Percentiles rank a stretch among this genome's conserved stretches.
phyloP scores from a whole-genome alignment of 2,329 filamentous ascomycete genomes.

The Pestalotiopsis fici region DNA sequence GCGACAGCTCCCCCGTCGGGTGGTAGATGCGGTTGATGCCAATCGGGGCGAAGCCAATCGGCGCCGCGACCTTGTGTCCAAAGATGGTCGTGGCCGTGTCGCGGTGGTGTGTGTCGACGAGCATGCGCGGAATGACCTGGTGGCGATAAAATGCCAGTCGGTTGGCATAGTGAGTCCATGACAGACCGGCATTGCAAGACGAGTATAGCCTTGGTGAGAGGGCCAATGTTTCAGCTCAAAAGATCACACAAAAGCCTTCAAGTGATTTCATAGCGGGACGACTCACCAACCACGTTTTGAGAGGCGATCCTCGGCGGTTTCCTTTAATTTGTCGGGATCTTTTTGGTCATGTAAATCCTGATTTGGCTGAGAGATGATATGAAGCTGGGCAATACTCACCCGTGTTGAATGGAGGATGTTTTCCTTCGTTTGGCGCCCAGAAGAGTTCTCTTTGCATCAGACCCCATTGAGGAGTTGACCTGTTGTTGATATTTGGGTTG shows the following conservation, averaged over 20 bases:
- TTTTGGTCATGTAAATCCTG: neutral
- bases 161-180: constrained; percentile 55
- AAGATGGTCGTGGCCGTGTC: constrained; percentile 61
- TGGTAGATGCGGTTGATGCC: constrained; percentile 60
- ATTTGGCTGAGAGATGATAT: too few species aligned
- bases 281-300: constrained; percentile 55
- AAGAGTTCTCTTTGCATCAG: constrained; percentile 26
- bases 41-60: constrained; percentile 25
- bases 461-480: constrained; percentile 27
- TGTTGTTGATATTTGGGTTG: constrained; percentile 24
- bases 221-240: neutral
- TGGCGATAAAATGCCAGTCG: constrained; percentile 66
- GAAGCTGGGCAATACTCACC: constrained; percentile 12
- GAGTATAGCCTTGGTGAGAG: constrained; percentile 45
- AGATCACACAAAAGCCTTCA: neutral
- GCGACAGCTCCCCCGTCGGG: constrained; percentile 51
- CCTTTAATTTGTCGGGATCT: constrained; percentile 61
- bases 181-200: constrained; percentile 57
- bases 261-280: neutral
- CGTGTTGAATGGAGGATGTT: constrained; percentile 24
- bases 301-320: constrained; percentile 55
- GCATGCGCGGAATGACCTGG: constrained; percentile 61
- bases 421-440: constrained; percentile 27
- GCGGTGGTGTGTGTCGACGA: constrained; percentile 60
- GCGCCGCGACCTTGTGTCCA: constrained; percentile 59